Base-by-base conservation (phyloP, 2,329 filamentous ascomycete species). In the Tolypocladium album region DNA sequence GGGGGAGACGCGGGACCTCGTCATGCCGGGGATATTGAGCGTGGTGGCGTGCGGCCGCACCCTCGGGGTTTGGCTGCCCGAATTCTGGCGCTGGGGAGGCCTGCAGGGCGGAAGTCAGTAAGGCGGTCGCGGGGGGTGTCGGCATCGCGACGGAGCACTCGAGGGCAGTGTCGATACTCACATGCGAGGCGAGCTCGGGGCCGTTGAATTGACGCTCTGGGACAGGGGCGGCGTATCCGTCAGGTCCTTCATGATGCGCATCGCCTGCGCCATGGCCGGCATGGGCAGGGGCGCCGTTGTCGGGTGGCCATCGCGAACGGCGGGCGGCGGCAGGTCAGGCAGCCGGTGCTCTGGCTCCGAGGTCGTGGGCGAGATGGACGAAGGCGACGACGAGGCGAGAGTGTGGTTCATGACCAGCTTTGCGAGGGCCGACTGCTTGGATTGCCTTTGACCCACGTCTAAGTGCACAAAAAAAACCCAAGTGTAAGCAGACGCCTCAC, bases 21-120 rank as follows among this genome's bases (percentile, higher is more conserved):
- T 99, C 79, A 99, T 86, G 65, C 94, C 94, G 60, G 94, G 94
- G 62, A 99, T 97, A 73, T 96, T 96, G 68, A 97, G 86, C 17
- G 94, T 97, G 20, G 94, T 97, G 12, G 94, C 92, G 74, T 95
- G 91, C 27, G 87, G 83, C 64, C 88, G 85, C 56, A 91, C 82
- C 64, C 89, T 82, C 36, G 92, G 92, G 7, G 92, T 96, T 34
- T 87, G 86, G 57, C 80, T 82, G 61, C 88, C 88, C 13, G 90
- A 94, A 67, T 88, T 89, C 69, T 89, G 87, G 69, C 88, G 79
- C 62, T 87, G 73, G 1, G 88, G 86, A 57, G 83, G 83, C 67
- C 88, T 90, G 67, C 70, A 57, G 27, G 39, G 22, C 20, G 45
- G 31, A 13, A 57, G 60, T 43, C 42, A 59, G n/a, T 22, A 56